These are phyloP conservation scores for Cercospora sesami DNA, from an alignment of 2,329 filamentous ascomycete species.

Conservation along the genomic window DNA sequence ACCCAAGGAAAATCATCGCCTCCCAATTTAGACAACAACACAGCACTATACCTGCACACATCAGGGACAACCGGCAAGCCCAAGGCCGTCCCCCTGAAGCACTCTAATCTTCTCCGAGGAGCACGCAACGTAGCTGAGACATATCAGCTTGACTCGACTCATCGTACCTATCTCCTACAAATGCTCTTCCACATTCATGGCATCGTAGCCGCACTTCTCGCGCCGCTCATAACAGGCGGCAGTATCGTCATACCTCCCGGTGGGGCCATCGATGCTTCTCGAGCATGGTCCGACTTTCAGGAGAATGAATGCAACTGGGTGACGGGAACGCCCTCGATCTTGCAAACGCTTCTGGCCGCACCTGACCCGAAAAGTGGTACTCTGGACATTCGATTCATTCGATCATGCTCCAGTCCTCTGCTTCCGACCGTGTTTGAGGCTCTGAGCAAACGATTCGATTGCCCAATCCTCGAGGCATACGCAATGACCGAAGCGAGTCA, in stretches of 20 bases:
- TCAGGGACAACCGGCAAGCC: constrained; percentile 81
- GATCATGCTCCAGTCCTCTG: constrained; percentile 82
- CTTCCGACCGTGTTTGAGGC: constrained; percentile 77
- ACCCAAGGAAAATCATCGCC: neutral
- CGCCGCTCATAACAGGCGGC: constrained; percentile 71
- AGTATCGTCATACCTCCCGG: constrained; percentile 71
- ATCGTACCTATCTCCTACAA: constrained; percentile 84
- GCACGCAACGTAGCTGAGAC: constrained; percentile 78
- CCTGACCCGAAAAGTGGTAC: constrained; percentile 63
- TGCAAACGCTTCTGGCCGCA: constrained; percentile 69
- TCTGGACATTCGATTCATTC: constrained; percentile 79
- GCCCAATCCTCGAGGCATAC: constrained; percentile 82
- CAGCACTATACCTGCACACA: constrained; percentile 60
- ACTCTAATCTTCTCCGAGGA: constrained; percentile 74
- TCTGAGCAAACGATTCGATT: constrained; percentile 68
- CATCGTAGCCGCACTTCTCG: constrained; percentile 77
- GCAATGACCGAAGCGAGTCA: constrained; percentile 89
- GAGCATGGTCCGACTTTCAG: constrained; percentile 75
- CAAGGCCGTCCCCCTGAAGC: constrained; percentile 78
- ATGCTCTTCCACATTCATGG: constrained; percentile 87
- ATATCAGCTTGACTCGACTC: constrained; percentile 67
- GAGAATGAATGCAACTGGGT: constrained; percentile 80
- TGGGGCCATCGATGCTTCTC: constrained; percentile 67
- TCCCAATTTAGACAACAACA: neutral
- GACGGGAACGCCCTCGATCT: constrained; percentile 80